phyloP scores from a whole-genome alignment of 495 filamentous ascomycete species.

The Penicillium atrosanguineum region DNA sequence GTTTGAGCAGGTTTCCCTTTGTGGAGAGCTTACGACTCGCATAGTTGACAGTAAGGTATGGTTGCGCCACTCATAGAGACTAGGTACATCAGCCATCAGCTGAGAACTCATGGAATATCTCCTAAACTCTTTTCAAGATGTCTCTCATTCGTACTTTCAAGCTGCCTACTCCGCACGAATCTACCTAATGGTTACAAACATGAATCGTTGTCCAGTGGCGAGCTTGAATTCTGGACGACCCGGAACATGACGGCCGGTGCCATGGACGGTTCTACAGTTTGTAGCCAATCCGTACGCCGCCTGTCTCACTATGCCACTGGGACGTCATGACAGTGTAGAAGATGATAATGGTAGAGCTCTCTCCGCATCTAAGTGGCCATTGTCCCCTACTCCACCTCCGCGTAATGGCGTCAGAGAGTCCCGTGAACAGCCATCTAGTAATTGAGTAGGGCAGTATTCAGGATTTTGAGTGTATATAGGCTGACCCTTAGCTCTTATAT shows the following conservation, averaged over 20 bases:
- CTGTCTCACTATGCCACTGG: conserved; percentile 3
- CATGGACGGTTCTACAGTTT: conserved; percentile 8
- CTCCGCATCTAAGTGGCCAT: conserved; percentile 1
- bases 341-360: not conserved
- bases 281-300: not conserved
- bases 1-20: not conserved
- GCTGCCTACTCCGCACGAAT: not conserved
- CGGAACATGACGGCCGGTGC: conserved; percentile 20
- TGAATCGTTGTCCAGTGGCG: conserved; percentile 8
- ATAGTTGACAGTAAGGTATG: not conserved
- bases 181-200: not conserved
- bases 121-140: not conserved
- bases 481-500: not conserved
- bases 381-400: conserved; percentile 3
- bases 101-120: not conserved
- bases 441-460: not conserved
- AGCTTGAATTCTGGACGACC: not conserved
- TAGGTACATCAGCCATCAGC: not conserved
- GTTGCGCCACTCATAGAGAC: not conserved
- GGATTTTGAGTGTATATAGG: not conserved
- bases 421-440: not conserved
- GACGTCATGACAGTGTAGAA: conserved; percentile 22
- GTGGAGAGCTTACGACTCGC: not conserved
- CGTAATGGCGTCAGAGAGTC: conserved; percentile 23
- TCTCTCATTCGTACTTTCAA: not conserved